phyloP scores from a whole-genome alignment of 202 grass and related monocot genomes.

The Zizania palustris region DNA sequence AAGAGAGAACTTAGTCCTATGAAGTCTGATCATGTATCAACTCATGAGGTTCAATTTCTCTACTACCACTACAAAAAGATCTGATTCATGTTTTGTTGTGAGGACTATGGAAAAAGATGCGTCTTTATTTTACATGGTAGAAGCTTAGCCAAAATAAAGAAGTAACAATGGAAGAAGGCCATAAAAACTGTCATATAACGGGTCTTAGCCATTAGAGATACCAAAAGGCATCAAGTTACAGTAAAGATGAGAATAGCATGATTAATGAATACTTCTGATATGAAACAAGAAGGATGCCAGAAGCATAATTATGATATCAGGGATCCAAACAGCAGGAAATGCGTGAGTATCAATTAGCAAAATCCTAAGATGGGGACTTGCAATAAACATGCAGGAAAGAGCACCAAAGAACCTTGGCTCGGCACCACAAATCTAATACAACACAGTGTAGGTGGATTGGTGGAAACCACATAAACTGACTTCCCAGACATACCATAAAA shows the following conservation, averaged over 20 bases:
- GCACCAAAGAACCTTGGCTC: neutral
- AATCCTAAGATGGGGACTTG: neutral
- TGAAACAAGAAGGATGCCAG: neutral
- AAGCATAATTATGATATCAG: neutral
- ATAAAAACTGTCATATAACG: neutral
- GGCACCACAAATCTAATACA: neutral
- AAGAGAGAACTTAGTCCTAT: neutral
- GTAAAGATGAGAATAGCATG: neutral
- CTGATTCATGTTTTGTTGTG: no score
- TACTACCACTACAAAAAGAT: no score
- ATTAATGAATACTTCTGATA: neutral
- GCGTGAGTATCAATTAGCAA: neutral
- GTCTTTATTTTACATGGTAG: no score
- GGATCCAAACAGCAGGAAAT: neutral
- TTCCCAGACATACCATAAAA: neutral
- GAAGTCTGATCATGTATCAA: neutral
- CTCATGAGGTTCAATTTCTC: neutral
- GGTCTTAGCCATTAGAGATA: neutral
- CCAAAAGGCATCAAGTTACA: neutral
- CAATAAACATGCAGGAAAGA: neutral
- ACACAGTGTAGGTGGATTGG: neutral
- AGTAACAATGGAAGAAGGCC: no score
- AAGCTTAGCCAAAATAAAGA: no score
- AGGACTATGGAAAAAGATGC: no score
- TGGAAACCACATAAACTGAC: neutral